These are phyloP conservation scores for Brettanomyces sp. DNA, from an alignment of 805 yeast genomes.

Conservation along the genomic window DNA sequence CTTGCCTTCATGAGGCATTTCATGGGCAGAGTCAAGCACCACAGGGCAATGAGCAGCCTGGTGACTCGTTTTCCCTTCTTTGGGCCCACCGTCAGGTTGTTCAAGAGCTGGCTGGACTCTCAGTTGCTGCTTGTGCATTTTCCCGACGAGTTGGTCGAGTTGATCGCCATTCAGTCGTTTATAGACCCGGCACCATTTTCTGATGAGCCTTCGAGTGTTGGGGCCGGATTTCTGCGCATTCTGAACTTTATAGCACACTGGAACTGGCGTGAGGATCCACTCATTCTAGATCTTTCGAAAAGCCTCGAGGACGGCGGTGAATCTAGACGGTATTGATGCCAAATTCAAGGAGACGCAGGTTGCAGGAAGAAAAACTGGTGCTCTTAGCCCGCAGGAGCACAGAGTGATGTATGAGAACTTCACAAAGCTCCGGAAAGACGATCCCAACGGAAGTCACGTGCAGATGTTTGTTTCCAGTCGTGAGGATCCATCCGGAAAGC, in stretches of 20 bases:
- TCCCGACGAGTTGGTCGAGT: slow-evolving; percentile 71
- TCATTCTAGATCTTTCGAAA: slow-evolving; percentile 67
- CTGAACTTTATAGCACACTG: slow-evolving; percentile 65
- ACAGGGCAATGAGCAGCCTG: slow-evolving; percentile 65
- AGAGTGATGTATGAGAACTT: slow-evolving; percentile 59
- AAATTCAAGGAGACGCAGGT: slow-evolving; percentile 1
- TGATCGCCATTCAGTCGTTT: slow-evolving; percentile 75
- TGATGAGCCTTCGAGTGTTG: slow-evolving; percentile 66
- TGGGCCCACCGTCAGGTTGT: slow-evolving; percentile 72
- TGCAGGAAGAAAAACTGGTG: slow-evolving; percentile 42
- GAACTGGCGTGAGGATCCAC: slow-evolving; percentile 91
- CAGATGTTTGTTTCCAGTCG: slow-evolving; percentile 80
- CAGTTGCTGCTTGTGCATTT: slow-evolving; percentile 69
- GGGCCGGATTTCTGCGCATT: slow-evolving; percentile 71
- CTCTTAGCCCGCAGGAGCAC: slow-evolving; percentile 49
- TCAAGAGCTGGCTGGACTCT: slow-evolving; percentile 83
- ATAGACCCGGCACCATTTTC: slow-evolving; percentile 77
- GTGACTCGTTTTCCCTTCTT: slow-evolving; percentile 64
- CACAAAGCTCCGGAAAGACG: slow-evolving; percentile 57
- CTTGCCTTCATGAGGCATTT: slow-evolving; percentile 58
- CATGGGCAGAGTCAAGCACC: slow-evolving; percentile 65
- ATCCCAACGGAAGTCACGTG: slow-evolving; percentile 71
- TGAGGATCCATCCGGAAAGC: slow-evolving; percentile 76
- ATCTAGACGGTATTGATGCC: background rate
- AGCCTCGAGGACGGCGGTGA: slow-evolving; percentile 22